These are phyloP conservation scores for Citrullus mucosospermus DNA, from an alignment of 306 rosid genomes.

Conservation along the genomic window DNA sequence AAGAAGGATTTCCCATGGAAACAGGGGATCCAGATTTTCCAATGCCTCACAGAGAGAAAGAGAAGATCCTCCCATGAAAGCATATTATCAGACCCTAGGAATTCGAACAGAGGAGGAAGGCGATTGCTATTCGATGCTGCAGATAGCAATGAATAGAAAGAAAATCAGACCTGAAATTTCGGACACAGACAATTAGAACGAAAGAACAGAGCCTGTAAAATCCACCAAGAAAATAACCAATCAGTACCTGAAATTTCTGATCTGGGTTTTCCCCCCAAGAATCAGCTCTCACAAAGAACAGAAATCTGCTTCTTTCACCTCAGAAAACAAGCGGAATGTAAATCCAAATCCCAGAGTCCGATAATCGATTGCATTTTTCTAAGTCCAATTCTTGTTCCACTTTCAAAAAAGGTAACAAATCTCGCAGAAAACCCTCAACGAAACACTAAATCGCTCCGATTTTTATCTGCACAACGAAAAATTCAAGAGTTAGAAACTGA, in stretches of 20 bases:
- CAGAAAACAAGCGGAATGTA: neutral
- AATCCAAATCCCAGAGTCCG: neutral
- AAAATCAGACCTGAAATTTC: neutral
- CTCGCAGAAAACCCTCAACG: neutral
- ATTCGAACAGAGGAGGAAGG: neutral
- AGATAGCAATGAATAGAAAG: neutral
- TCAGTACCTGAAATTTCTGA: constrained; percentile 7
- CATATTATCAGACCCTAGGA: neutral
- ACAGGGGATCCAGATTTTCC: neutral
- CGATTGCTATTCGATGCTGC: neutral
- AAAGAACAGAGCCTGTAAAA: neutral
- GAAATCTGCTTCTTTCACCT: neutral
- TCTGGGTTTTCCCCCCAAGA: neutral
- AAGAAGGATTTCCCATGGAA: neutral
- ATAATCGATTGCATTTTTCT: neutral
- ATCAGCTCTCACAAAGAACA: neutral
- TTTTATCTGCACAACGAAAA: neutral
- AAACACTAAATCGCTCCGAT: neutral
- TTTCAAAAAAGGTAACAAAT: neutral
- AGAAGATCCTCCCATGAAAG: neutral
- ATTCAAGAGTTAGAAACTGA: neutral
- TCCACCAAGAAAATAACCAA: neutral
- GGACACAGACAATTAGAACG: neutral
- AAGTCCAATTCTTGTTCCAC: neutral
- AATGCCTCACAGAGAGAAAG: neutral